A percentile compares a stretch with the other conserved stretches of the same genome.
These are phyloP conservation scores for Globisporangium canariense DNA, from an alignment of 352 stramenopile genomes.

Conservation along the genomic window DNA sequence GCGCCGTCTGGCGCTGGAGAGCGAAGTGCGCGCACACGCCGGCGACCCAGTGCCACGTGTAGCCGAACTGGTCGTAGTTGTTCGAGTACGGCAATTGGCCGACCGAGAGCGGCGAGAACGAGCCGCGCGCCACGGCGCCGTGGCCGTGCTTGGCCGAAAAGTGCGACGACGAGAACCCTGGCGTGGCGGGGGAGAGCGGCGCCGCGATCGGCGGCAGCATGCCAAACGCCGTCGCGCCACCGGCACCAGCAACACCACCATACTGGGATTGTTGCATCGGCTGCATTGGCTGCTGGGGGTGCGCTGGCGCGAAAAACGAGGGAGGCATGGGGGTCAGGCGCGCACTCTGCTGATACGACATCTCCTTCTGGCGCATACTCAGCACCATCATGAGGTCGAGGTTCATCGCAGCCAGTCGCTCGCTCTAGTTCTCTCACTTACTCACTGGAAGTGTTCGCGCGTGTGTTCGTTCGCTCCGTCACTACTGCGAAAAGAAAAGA, in stretches of 20 bases:
- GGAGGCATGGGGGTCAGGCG: conserved; percentile 23
- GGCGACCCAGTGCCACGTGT: conserved; percentile 75
- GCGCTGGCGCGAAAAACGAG: conserved; percentile 16
- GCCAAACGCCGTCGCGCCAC: neutral
- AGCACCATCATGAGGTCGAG: conserved; percentile 69
- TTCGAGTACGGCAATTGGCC: conserved; percentile 40
- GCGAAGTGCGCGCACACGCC: conserved; percentile 62
- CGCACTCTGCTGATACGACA: conserved; percentile 70
- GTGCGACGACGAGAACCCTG: conserved; percentile 10
- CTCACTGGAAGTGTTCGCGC: neutral
- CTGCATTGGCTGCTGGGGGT: neutral
- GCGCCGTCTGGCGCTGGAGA: conserved; percentile 72
- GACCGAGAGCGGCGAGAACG: conserved; percentile 49
- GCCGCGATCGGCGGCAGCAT: conserved; percentile 18
- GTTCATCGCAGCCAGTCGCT: conserved; percentile 23
- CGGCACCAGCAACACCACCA: neutral
- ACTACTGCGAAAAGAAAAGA: conserved; percentile 1
- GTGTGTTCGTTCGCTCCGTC: neutral
- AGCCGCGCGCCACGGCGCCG: conserved; percentile 8
- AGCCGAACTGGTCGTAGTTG: conserved; percentile 74
- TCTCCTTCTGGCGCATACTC: conserved; percentile 81
- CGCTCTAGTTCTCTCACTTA: neutral
- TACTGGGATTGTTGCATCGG: conserved; percentile 3
- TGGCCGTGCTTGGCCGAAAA: conserved; percentile 8
- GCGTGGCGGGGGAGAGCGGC: conserved; percentile 28